Conservation (phyloP, 176 grass and related monocot genomes). For the Thinopyrum elongatum region DNA sequence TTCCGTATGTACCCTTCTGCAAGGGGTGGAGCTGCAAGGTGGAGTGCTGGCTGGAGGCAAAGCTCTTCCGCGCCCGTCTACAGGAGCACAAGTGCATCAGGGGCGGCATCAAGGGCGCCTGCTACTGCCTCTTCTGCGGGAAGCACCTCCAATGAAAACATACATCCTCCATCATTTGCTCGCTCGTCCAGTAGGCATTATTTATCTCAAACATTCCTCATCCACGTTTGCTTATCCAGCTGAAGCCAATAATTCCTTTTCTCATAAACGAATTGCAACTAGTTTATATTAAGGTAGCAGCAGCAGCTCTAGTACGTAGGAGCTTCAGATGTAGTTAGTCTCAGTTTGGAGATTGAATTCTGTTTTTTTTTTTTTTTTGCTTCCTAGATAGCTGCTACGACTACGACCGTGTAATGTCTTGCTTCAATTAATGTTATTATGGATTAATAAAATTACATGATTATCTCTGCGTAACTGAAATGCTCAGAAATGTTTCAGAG, state of each 20-base stretch:
- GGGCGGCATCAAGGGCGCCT: not conserved
- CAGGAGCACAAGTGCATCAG: constrained; percentile 1
- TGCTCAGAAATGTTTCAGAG: not conserved
- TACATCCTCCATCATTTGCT: not conserved
- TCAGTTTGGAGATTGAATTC: not conserved
- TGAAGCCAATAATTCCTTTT: too few relatives aligned
- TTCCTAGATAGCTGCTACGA: too few relatives aligned
- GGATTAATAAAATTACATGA: too few relatives aligned
- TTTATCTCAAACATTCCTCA: too few relatives aligned
- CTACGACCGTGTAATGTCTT: too few relatives aligned
- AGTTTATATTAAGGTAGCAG: too few relatives aligned
- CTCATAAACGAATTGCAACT: too few relatives aligned
- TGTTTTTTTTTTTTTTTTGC: too few relatives aligned
- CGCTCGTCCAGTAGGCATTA: not conserved
- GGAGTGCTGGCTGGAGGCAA: constrained; percentile 27
- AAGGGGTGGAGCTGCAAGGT: constrained; percentile 28
- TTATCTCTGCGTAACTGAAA: too few relatives aligned
- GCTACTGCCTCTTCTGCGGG: not conserved
- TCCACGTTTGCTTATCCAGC: too few relatives aligned
- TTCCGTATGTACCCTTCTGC: constrained; percentile 1
- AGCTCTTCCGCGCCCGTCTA: not conserved
- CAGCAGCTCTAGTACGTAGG: too few relatives aligned
- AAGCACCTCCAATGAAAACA: not conserved
- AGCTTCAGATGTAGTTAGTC: not conserved
- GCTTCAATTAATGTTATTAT: too few relatives aligned